A percentile compares a stretch with the other conserved stretches of the same genome.
These are phyloP conservation scores for Beauveria brongniartii DNA, from an alignment of 2,329 filamentous ascomycete species.

Conservation along the genomic window DNA sequence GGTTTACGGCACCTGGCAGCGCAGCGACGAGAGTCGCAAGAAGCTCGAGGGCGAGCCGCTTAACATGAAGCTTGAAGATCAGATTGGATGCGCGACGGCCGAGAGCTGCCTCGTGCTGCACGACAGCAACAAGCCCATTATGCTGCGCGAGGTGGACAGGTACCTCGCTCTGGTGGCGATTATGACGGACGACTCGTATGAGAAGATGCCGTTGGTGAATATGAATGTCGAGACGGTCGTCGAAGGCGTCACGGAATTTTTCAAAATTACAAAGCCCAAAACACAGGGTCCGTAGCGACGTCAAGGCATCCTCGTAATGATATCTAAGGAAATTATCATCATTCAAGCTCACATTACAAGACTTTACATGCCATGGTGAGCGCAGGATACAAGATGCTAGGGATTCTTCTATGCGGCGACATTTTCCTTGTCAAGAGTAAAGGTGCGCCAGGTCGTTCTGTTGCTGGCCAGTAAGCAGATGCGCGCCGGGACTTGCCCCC, in stretches of 20 bases:
- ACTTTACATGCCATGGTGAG: neutral
- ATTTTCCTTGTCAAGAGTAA: conserved; percentile 16
- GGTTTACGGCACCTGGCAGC: conserved; percentile 73
- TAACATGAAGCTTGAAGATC: conserved; percentile 55
- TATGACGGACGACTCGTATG: conserved; percentile 77
- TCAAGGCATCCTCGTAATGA: neutral
- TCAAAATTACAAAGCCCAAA: conserved; percentile 59
- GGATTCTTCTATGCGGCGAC: neutral
- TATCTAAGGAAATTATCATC: neutral
- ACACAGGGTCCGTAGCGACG: conserved; percentile 19
- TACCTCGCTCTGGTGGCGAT: conserved; percentile 78
- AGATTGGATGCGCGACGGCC: conserved; percentile 56
- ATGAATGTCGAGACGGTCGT: conserved; percentile 82
- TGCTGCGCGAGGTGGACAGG: conserved; percentile 61
- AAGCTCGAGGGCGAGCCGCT: conserved; percentile 52
- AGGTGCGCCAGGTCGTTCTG: conserved; percentile 39
- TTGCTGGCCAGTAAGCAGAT: conserved; percentile 44
- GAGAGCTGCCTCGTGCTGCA: conserved; percentile 62
- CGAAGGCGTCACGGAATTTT: conserved; percentile 70
- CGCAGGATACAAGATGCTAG: neutral
- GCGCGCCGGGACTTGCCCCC: conserved; percentile 40
- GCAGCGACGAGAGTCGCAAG: conserved; percentile 46
- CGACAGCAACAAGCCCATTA: conserved; percentile 55
- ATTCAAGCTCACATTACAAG: neutral
- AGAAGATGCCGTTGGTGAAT: conserved; percentile 76